A percentile compares a stretch with the other conserved stretches of the same genome.
Conservation (phyloP, 495 filamentous ascomycete genomes). For the Penicillium egyptiacum region DNA sequence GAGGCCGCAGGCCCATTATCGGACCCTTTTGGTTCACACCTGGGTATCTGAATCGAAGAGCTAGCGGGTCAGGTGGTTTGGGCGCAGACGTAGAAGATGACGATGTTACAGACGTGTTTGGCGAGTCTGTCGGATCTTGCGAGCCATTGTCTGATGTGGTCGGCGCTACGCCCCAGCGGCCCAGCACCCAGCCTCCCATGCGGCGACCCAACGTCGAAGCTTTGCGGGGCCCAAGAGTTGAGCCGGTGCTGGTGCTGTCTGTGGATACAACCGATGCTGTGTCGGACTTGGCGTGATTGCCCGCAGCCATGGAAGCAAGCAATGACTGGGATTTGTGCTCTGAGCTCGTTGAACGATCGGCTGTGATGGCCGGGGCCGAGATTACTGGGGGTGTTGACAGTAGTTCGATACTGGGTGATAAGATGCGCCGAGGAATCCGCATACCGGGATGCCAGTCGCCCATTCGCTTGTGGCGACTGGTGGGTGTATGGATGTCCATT, state of each 20-base stretch:
- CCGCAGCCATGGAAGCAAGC: slow-evolving; percentile 43
- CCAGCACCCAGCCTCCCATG: slow-evolving; percentile 57
- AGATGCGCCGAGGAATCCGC: slow-evolving; percentile 38
- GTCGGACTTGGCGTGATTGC: slow-evolving; percentile 18
- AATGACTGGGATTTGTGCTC: slow-evolving; percentile 37
- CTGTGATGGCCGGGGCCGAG: slow-evolving; percentile 46
- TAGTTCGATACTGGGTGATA: slow-evolving; percentile 35
- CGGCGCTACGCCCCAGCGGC: slow-evolving; percentile 53
- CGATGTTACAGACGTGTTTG: slow-evolving; percentile 5
- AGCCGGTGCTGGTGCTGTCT: slow-evolving; percentile 30
- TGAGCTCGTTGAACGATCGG: slow-evolving; percentile 30
- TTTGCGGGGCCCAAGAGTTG: slow-evolving; percentile 25
- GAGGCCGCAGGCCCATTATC: slow-evolving; percentile 42
- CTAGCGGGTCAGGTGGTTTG: background rate
- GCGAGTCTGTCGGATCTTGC: slow-evolving; percentile 18
- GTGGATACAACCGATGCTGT: slow-evolving; percentile 24
- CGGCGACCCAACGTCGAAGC: slow-evolving; percentile 44
- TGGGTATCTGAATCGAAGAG: slow-evolving; percentile 38
- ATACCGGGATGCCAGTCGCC: slow-evolving; percentile 32
- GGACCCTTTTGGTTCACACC: slow-evolving; percentile 52
- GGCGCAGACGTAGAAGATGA: slow-evolving; percentile 3
- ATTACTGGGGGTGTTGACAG: slow-evolving; percentile 45
- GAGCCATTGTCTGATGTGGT: slow-evolving; percentile 25
- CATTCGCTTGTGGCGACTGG: slow-evolving; percentile 38
- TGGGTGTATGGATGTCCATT: slow-evolving; percentile 52